A percentile compares a stretch with the other conserved stretches of the same genome.
Evolutionary conservation across 805 yeast species (phyloP).

Genomic region (Saccharomycopsis sp.): DNA sequence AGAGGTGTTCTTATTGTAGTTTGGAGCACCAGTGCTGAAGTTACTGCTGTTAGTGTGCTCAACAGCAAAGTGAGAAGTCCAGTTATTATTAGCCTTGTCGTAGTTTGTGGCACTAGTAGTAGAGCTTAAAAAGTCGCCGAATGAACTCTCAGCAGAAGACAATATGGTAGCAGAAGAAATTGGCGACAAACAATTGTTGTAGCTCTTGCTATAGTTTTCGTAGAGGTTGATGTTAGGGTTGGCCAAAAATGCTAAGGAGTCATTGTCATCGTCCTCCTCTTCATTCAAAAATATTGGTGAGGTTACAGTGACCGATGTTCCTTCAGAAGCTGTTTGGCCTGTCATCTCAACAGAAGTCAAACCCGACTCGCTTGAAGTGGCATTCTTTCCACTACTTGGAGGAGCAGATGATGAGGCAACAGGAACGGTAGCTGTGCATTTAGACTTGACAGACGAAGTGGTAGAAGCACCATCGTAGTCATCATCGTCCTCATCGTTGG

Average conservation of each 20-base stretch:
- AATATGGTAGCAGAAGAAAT: conserved; percentile 1
- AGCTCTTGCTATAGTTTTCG: neutral
- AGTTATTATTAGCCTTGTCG: conserved; percentile 1
- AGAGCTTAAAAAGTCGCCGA: conserved; percentile 8
- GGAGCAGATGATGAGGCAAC: neutral
- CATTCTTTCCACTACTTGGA: neutral
- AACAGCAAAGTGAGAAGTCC: neutral
- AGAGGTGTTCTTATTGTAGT: neutral
- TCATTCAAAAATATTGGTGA: neutral
- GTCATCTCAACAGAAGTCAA: neutral
- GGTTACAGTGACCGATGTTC: neutral
- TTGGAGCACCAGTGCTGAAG: neutral
- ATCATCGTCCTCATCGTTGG: neutral
- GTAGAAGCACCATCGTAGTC: neutral
- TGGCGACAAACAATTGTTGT: neutral
- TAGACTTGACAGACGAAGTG: neutral
- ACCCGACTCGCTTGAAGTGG: neutral
- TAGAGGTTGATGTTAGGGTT: neutral
- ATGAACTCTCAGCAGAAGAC: conserved; percentile 5
- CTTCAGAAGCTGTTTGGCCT: neutral
- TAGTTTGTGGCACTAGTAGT: neutral
- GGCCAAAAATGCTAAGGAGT: neutral
- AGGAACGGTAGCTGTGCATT: neutral
- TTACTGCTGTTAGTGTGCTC: neutral
- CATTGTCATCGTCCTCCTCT: neutral